Evolutionary conservation across 2,329 filamentous ascomycete species (phyloP).

Genomic region (Tothia fuscella): DNA sequence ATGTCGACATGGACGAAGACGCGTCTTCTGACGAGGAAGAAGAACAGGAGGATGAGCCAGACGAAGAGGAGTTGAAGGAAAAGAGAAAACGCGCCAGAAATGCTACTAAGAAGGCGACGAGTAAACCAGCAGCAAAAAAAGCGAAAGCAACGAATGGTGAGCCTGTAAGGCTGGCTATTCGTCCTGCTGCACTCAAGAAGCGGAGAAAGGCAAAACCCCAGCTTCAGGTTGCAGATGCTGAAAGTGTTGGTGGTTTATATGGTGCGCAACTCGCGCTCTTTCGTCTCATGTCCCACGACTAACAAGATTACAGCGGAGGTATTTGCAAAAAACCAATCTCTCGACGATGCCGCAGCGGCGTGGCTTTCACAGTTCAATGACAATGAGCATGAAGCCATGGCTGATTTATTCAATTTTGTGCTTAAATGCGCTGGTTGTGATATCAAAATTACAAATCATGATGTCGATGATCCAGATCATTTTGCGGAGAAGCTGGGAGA

Average conservation of each 20-base stretch:
- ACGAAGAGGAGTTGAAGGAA: conserved; percentile 28
- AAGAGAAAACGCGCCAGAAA: conserved; percentile 17
- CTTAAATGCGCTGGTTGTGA: conserved; percentile 66
- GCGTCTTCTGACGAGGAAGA: conserved; percentile 21
- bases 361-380: conserved; percentile 47
- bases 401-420: conserved; percentile 50
- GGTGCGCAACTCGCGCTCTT: conserved; percentile 25
- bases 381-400: conserved; percentile 42
- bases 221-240: conserved; percentile 38
- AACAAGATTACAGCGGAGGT: conserved; percentile 37
- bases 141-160: conserved; percentile 34
- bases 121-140: conserved; percentile 38
- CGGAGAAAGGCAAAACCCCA: conserved; percentile 39
- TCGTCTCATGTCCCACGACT: not conserved
- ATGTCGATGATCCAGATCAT: conserved; percentile 84
- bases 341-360: conserved; percentile 44
- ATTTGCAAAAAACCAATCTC: conserved; percentile 42
- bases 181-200: conserved; percentile 35
- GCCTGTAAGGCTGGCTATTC: conserved; percentile 40
- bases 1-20: conserved; percentile 17
- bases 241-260: conserved; percentile 45
- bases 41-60: conserved; percentile 25
- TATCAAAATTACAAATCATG: conserved; percentile 63
- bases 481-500: conserved; percentile 66
- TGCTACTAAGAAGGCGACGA: not conserved